phyloP scores from a whole-genome alignment of 2,329 filamentous ascomycete genomes.

The Sporothrix brunneoviolacea region DNA sequence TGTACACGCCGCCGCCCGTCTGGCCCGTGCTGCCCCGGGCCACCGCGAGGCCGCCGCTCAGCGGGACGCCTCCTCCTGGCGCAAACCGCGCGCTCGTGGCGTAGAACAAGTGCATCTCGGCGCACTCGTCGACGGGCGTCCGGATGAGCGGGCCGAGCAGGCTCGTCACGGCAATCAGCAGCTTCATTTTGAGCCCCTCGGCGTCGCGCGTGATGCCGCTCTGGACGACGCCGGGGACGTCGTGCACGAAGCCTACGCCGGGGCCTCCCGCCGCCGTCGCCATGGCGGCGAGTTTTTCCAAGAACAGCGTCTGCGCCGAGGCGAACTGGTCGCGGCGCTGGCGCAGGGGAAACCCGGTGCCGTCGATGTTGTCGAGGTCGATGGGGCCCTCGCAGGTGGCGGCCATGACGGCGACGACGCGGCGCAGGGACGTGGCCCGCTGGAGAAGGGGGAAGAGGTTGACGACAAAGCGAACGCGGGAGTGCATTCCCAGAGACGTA shows the following conservation, averaged over 20 bases:
- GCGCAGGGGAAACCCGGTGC: constrained; percentile 30
- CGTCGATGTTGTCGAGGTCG: constrained; percentile 22
- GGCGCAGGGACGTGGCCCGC: constrained; percentile 37
- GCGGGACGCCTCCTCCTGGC: constrained; percentile 20
- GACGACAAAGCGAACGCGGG: constrained; percentile 48
- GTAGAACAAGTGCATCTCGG: constrained; percentile 33
- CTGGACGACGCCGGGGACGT: constrained; percentile 33
- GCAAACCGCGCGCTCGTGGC: constrained; percentile 31
- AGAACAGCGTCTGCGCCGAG: constrained; percentile 42
- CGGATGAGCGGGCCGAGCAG: constrained; percentile 17
- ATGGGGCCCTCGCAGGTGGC: constrained; percentile 42
- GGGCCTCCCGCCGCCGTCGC: constrained; percentile 33
- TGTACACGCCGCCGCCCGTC: constrained; percentile 33
- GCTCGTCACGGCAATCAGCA: constrained; percentile 6
- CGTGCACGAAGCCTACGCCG: constrained; percentile 34
- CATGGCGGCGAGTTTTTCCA: constrained; percentile 42
- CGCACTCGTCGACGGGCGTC: constrained; percentile 23
- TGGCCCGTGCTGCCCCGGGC: constrained; percentile 27
- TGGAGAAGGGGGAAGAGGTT: constrained; percentile 52
- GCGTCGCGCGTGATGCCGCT: constrained; percentile 18
- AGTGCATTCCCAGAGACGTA: constrained; percentile 48
- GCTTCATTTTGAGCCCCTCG: not conserved
- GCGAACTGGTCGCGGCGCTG: constrained; percentile 39
- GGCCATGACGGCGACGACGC: constrained; percentile 49
- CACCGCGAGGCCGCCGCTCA: constrained; percentile 21